phyloP scores from a whole-genome alignment of 1,139 yeast species.

The Magnusiomyces tetraspermus region DNA sequence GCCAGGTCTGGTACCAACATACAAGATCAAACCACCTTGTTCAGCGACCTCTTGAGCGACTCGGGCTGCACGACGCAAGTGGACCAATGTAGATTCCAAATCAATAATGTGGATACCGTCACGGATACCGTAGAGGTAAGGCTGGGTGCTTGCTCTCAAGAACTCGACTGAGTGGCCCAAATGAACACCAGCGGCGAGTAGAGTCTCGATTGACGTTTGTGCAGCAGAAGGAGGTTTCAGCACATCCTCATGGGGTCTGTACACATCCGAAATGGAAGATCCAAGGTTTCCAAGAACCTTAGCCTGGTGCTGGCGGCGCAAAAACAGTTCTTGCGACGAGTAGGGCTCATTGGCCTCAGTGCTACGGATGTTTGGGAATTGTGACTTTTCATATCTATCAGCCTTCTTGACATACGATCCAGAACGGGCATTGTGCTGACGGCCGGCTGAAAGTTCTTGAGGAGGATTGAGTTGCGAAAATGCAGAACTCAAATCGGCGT shows the following conservation, averaged over 20 bases:
- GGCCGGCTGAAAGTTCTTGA: constrained; percentile 4
- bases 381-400: constrained; percentile 8
- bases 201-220: constrained; percentile 54
- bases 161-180: constrained; percentile 78
- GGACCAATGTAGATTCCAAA: constrained; percentile 67
- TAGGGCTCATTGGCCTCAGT: constrained; percentile 42
- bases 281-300: constrained; percentile 50
- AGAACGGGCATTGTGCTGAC: background rate
- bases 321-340: constrained; percentile 63
- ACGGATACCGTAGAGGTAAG: constrained; percentile 78
- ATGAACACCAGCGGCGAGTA: constrained; percentile 90
- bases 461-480: constrained; percentile 16
- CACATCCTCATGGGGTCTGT: constrained; percentile 60
- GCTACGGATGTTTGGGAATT: constrained; percentile 34
- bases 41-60: constrained; percentile 74
- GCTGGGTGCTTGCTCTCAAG: constrained; percentile 81
- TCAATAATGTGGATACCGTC: constrained; percentile 86
- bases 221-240: constrained; percentile 47
- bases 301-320: constrained; percentile 58
- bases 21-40: constrained; percentile 76
- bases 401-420: background rate
- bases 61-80: constrained; percentile 68
- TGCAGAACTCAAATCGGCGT: constrained; percentile 23
- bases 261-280: constrained; percentile 52
- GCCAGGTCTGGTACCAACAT: constrained; percentile 76